Base-by-base conservation (phyloP, 228 moss, liverwort and hornwort genomes). In the Sphagnum magellanicum region DNA sequence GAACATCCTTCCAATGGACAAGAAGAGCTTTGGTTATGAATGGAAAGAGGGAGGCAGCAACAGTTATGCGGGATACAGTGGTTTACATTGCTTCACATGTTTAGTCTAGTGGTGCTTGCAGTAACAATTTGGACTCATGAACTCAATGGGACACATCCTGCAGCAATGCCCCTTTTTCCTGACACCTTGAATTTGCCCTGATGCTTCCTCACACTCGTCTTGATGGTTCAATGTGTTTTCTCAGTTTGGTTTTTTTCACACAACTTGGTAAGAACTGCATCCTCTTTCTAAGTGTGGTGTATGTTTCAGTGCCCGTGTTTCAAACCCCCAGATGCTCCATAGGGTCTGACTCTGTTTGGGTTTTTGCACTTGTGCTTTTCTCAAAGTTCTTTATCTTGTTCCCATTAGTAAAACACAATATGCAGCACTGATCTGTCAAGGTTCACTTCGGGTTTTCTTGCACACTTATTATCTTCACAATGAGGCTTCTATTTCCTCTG, bases 271-370 rank as follows among this genome's bases (percentile, higher is more conserved):
- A 88, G 61, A 87, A 91, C 49, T 98, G 93, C 74, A 74, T 77
- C 5, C 87, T 98, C 4, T 98, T 98, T 63, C 91, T 98, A 1
- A 89, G 90, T 50, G 93, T 83, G 3, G 79, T 98, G 64, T 93
- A 91, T 71, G 88, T 98, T 50, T 68, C 91, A 68, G 91, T 90
- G 10, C 97, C 97, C 9, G 84, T 98, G 69, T 93, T 93, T 57
- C 97, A 97, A 78, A 97, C 93, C 7, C 68, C 93, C 51, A 97
- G 93, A 7, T 78, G 87, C 11, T 82, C 93, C 4, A 93, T 93
- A 59, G 93, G 97, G 76, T 97, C 97, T 5, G 97, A 97, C 74
- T 97, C 97, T 70, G 93, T 97, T 61, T 97, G 97, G 97, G 86
- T 98, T 67, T 92, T 98, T 50, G 94, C 92, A 4, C 84, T 98